Evolutionary conservation across 208 protist species (phyloP).

Genomic region (Crithidia fasciculata): DNA sequence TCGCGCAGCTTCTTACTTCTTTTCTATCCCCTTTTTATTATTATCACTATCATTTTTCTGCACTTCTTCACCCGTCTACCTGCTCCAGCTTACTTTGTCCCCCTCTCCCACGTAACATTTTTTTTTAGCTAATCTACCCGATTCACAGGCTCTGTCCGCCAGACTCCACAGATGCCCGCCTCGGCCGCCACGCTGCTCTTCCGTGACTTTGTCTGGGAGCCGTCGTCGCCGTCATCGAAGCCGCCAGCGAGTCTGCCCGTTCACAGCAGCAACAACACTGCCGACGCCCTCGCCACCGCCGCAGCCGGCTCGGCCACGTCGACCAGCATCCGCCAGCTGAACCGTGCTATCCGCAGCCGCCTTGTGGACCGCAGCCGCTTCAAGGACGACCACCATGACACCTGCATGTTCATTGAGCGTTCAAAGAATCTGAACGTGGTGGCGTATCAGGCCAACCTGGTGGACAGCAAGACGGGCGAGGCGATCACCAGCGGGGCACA

Average conservation of each 20-base stretch:
- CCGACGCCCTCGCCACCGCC: constrained; percentile 64
- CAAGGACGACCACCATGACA: constrained; percentile 72
- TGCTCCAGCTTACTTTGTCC: too few relatives aligned
- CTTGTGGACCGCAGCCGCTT: constrained; percentile 60
- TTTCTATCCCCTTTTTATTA: constrained; percentile 1
- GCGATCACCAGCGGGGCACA: constrained; percentile 28
- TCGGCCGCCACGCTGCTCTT: constrained; percentile 73
- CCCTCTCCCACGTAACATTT: not conserved
- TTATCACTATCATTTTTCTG: not conserved
- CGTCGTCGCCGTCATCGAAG: constrained; percentile 17
- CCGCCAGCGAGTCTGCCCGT: constrained; percentile 47
- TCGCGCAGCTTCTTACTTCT: not conserved
- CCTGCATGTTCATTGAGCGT: constrained; percentile 82
- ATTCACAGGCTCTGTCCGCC: too few relatives aligned
- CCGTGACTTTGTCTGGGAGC: constrained; percentile 33
- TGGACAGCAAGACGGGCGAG: constrained; percentile 24
- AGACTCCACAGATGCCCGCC: constrained; percentile 15
- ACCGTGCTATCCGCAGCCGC: constrained; percentile 40
- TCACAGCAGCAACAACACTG: constrained; percentile 55
- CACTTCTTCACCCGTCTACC: not conserved
- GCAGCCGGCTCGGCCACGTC: constrained; percentile 50
- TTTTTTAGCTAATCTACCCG: not conserved
- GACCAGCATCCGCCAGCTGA: constrained; percentile 57
- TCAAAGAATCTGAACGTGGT: constrained; percentile 87
- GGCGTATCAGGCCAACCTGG: constrained; percentile 60